A percentile compares a stretch with the other conserved stretches of the same genome.
Evolutionary conservation across 306 rosid genomes (phyloP).

Genomic region (Inga oerstediana): DNA sequence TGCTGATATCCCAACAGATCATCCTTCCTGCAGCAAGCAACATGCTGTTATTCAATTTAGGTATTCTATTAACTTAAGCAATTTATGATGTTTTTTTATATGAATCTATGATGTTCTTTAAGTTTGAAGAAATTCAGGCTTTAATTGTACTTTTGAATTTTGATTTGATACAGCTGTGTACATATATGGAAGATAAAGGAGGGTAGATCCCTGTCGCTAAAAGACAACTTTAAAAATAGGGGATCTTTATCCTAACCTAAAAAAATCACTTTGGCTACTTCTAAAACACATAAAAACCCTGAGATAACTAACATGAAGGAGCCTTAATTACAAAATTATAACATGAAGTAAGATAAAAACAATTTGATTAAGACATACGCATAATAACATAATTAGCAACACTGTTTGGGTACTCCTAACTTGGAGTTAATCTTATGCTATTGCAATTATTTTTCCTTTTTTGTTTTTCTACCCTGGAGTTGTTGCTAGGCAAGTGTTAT

Average conservation of each 20-base stretch:
- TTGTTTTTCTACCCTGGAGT: not conserved
- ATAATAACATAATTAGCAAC: not conserved
- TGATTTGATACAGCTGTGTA: not conserved
- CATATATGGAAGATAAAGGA: not conserved
- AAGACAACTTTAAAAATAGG: not conserved
- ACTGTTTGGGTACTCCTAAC: not conserved
- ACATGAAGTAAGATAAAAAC: not conserved
- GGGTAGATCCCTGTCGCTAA: not conserved
- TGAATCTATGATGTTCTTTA: slow-evolving; percentile 6
- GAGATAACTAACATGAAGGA: not conserved
- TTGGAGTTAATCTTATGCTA: not conserved
- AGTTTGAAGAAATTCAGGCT: not conserved
- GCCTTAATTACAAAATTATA: not conserved
- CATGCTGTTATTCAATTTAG: slow-evolving; percentile 95
- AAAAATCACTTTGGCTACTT: not conserved
- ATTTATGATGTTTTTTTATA: slow-evolving; percentile 8
- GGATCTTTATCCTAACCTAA: not conserved
- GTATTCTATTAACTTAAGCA: slow-evolving; percentile 46
- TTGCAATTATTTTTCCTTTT: not conserved
- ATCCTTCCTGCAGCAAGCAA: slow-evolving; percentile 99
- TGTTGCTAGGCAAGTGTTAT: not conserved
- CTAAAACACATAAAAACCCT: not conserved
- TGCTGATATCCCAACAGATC: slow-evolving; percentile 97
- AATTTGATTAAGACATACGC: not conserved
- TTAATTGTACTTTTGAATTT: not conserved